phyloP scores from a whole-genome alignment of 352 stramenopile species.

The Phytopythium oedochilum region DNA sequence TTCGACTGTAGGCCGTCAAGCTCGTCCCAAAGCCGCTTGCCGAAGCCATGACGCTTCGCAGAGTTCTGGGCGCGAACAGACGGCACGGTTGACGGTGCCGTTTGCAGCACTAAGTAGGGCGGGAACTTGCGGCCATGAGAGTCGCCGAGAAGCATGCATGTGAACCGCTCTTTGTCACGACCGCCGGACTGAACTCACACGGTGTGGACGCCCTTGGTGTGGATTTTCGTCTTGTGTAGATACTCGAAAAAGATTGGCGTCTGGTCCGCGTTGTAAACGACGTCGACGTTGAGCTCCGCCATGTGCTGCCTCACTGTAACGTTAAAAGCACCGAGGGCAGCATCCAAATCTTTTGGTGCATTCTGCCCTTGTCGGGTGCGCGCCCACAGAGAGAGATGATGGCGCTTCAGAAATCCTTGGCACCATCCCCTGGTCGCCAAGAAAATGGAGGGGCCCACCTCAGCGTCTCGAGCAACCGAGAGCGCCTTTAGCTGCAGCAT shows the following conservation, averaged over 20 bases:
- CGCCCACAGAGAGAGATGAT: background rate
- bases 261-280: conserved; percentile 3
- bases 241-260: conserved; percentile 14
- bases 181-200: conserved; percentile 7
- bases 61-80: conserved; percentile 11
- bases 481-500: background rate
- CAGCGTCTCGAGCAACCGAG: background rate
- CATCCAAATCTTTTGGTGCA: background rate
- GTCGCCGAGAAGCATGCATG: conserved; percentile 10
- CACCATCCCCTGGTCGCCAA: background rate
- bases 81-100: conserved; percentile 2
- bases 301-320: background rate
- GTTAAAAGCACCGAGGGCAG: background rate
- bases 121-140: conserved; percentile 17
- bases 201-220: background rate
- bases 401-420: background rate
- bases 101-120: conserved; percentile 22
- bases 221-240: conserved; percentile 3
- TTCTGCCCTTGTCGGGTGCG: background rate
- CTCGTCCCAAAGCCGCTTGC: background rate
- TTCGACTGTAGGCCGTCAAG: background rate
- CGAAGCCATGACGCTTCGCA: conserved; percentile 12
- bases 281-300: background rate
- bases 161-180: conserved; percentile 7
- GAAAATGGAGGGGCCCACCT: background rate